Evolutionary conservation across 208 protist genomes (phyloP).

Genomic region (Crithidia sp.): DNA sequence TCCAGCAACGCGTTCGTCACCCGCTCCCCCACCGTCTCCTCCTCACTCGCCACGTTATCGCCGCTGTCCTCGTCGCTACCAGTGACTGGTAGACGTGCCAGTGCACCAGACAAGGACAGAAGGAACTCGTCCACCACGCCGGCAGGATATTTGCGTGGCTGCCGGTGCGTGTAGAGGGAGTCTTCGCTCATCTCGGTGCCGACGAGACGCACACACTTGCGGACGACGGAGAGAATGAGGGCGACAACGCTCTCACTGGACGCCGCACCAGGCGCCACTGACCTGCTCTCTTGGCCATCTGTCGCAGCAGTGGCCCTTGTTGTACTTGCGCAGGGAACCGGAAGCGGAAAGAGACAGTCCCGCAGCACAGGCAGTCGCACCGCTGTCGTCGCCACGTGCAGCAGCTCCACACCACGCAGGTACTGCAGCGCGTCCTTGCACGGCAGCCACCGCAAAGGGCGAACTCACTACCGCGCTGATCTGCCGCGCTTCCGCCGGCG

Average conservation of each 20-base stretch:
- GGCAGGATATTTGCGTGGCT: conserved; percentile 40
- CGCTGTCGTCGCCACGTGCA: conserved; percentile 66
- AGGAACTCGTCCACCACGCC: conserved; percentile 80
- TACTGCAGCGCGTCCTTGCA: conserved; percentile 42
- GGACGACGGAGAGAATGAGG: conserved; percentile 44
- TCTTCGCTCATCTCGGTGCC: conserved; percentile 60
- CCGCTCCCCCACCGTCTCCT: conserved; percentile 50
- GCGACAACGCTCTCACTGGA: conserved; percentile 13
- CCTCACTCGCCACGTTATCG: background rate
- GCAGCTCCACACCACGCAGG: conserved; percentile 59
- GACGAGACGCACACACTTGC: conserved; percentile 64
- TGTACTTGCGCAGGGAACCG: background rate
- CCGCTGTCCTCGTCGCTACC: background rate
- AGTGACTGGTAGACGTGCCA: conserved; percentile 23
- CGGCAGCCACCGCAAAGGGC: conserved; percentile 27
- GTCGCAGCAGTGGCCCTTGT: background rate
- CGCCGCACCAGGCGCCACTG: background rate
- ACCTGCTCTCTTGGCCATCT: background rate
- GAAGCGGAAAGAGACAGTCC: conserved; percentile 33
- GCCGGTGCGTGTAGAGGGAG: conserved; percentile 61
- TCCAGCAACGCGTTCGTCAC: conserved; percentile 69
- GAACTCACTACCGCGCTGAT: conserved; percentile 11
- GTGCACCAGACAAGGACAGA: conserved; percentile 57
- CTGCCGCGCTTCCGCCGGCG: conserved; percentile 11
- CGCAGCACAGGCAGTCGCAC: conserved; percentile 52